Evolutionary conservation across 306 rosid genomes (phyloP), one percentile per base, ranked within the genome.

Genomic region (Quillaja saponaria): DNA sequence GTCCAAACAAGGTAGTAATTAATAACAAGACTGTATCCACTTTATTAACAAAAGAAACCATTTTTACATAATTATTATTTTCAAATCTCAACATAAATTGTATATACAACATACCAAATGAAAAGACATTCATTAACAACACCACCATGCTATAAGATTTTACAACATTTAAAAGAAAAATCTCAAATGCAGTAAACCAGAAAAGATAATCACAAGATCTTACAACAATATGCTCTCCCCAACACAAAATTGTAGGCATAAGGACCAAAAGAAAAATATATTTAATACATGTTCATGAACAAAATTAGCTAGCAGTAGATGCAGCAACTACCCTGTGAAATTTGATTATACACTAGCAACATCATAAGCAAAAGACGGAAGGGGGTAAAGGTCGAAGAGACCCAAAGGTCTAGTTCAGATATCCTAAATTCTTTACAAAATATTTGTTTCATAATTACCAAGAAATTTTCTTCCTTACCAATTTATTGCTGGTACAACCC

Each of bases 401-500:
- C 74, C 69, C 52, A 28, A 46, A 52, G 62, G 63, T 62, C 81
- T 63, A 61, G 28, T 58, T 72, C 78, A 71, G 69, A 67, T 39
- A 73, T 58, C 71, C 62, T 78, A 75, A 74, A 73, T 39, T 55
- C 69, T 79, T 70, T 72, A 81, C 79, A 81, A 66, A 56, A 45
- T 65, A 66, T 73, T 63, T 50, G 63, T 58, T 62, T 68, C 49
- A 56, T 71, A 74, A 55, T 49, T 79, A 77, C 86, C 86, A 80
- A 74, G 64, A 72, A 80, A 50, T 5, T 10, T 37, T 72, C 57
- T 28, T 49, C 52, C 72, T 66, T 50, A 42, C 72, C 81, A 38
- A 67, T 75, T 68, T 21, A 64, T 35, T 64, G 4, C 49, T 31
- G 70, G 55, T 48, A 40, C 55, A 67, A 41, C 39, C 63, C 58